Base-by-base conservation (phyloP, 23 red algal genomes). In the Gracilaria caudata region DNA sequence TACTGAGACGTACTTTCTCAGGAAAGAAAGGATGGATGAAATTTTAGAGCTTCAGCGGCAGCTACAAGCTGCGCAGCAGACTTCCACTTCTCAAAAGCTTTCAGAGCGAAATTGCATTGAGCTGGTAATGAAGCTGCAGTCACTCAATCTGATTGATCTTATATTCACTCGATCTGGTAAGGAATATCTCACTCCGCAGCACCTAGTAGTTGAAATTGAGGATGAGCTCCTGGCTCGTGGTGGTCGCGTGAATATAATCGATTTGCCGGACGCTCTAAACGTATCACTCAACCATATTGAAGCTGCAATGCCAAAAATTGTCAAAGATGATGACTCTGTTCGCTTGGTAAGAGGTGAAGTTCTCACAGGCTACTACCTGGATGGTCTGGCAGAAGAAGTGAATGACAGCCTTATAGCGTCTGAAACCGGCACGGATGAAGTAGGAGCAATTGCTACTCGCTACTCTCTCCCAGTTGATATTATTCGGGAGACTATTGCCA, bases 91-190 rank as follows among this genome's bases (percentile, higher is more conserved):
- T 10, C 87, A 81, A 44, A 75, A 66, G 23, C 74, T 93, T 12
- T 93, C 90, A 16, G 90, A 93, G 29, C 70, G 81, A 44, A 93
- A 93, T 60, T 93, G 90, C 43, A 58, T 93, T 43, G 90, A 93
- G 28, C 80, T 93, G 44, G 90, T 93, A n/a, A 86, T 81, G 73
- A 93, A 93, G 70, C 57, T 93, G 4, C 90, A 86, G 26, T 86
- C 81, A 8, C 73, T 87, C 4, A 53, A 87, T 34, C 57, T 86
- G 4, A 56, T 93, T 24, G 90, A 93, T 33, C 75, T 93, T 19
- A 80, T 93, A 19, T 93, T 93, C 51, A 93, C 90, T 38, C 81
- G 81, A 46, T 73, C 76, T 39, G 90, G 90, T 8, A 82, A 77
- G 43, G 90, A 93, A 63, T 93, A 93, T 60, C 79, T 93, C 34